A percentile compares a stretch with the other conserved stretches of the same genome.
Conservation (phyloP, 805 yeast genomes). For the Deakozyma indianensis region DNA sequence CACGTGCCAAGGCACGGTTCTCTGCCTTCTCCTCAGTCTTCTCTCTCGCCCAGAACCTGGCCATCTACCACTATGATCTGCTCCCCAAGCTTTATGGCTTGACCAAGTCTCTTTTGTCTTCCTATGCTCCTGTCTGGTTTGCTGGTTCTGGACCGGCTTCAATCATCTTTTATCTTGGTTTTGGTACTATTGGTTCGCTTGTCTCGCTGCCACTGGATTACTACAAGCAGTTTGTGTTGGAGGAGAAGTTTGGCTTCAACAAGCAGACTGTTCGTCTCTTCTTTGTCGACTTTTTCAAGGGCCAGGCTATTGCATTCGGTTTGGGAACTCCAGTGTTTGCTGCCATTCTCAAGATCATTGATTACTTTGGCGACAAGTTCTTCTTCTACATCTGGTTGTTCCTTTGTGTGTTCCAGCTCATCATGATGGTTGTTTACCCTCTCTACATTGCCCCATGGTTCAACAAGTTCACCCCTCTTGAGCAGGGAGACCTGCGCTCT, state of each 20-base stretch:
- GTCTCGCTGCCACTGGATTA: conserved; percentile 54
- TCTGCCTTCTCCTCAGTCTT: conserved; percentile 40
- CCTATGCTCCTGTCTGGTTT: conserved; percentile 22
- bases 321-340: conserved; percentile 64
- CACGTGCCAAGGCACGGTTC: conserved; percentile 64
- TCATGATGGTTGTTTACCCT: conserved; percentile 66
- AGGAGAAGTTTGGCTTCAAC: conserved; percentile 88
- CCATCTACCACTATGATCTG: conserved; percentile 43
- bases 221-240: conserved; percentile 75
- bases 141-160: conserved; percentile 57
- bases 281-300: conserved; percentile 58
- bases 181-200: conserved; percentile 36
- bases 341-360: conserved; percentile 67
- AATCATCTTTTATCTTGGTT: conserved; percentile 42
- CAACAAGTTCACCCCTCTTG: conserved; percentile 81
- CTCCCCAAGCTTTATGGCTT: conserved; percentile 49
- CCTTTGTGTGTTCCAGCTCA: conserved; percentile 54
- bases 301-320: conserved; percentile 33
- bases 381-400: conserved; percentile 67
- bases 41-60: conserved; percentile 40
- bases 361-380: conserved; percentile 65
- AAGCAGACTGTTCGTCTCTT: conserved; percentile 64
- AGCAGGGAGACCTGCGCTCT: conserved; percentile 73
- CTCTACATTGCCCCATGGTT: conserved; percentile 83
- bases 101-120: conserved; percentile 16